A percentile compares a stretch with the other conserved stretches of the same genome.
Evolutionary conservation across 1,284 basidiomycete species (phyloP).

Genomic region (Crepidotus sp.): DNA sequence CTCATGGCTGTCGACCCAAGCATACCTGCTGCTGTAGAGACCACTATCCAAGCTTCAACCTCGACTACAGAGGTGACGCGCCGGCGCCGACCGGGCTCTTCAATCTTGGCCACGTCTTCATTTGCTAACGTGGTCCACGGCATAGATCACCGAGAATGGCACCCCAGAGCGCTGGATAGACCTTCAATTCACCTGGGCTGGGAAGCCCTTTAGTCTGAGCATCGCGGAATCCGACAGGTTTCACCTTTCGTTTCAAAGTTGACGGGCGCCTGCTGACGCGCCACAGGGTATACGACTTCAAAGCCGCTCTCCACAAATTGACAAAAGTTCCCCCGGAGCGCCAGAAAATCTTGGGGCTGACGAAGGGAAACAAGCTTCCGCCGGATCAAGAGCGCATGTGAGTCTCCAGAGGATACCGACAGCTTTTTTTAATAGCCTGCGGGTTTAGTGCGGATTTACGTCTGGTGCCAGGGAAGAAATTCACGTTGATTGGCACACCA

Average conservation of each 20-base stretch:
- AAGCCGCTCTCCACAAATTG: constrained; percentile 53
- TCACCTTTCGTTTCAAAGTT: constrained; percentile 1
- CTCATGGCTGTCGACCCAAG: neutral
- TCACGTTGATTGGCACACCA: constrained; percentile 75
- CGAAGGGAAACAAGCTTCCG: constrained; percentile 72
- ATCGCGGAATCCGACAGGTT: constrained; percentile 70
- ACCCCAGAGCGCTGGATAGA: constrained; percentile 38
- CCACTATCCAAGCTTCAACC: constrained; percentile 7
- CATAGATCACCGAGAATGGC: constrained; percentile 9
- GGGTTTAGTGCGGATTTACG: constrained; percentile 14
- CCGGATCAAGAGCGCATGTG: constrained; percentile 64
- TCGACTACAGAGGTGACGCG: constrained; percentile 9
- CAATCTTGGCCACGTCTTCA: neutral
- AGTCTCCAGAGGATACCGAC: constrained; percentile 17
- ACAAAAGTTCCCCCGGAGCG: constrained; percentile 79
- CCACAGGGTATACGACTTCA: constrained; percentile 59
- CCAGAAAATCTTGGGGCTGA: constrained; percentile 84
- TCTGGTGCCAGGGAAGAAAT: constrained; percentile 58
- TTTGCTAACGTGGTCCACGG: neutral
- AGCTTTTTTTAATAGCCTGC: constrained; percentile 1
- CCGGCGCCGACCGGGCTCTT: neutral
- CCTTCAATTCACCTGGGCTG: constrained; percentile 59
- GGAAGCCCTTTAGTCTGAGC: constrained; percentile 46
- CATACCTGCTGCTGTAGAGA: neutral
- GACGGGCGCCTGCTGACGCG: constrained; percentile 7